Conservation (phyloP, 2,329 filamentous ascomycete genomes). For the Annulohypoxylon truncatum region DNA sequence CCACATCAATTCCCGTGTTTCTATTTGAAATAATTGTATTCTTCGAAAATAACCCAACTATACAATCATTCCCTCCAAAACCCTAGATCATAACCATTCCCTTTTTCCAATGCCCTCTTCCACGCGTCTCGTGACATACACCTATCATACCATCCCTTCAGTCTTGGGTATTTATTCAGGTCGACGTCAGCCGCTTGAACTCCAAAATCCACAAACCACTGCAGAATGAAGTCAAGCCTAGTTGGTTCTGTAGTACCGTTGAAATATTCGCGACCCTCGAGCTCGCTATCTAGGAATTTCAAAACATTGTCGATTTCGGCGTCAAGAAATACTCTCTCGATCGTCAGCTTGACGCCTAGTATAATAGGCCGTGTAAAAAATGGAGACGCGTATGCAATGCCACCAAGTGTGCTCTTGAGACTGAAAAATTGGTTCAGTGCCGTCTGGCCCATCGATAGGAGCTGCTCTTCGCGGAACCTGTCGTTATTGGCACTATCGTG, state of each 20-base stretch:
- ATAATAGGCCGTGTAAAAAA: conserved; percentile 37
- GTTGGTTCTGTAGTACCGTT: conserved; percentile 35
- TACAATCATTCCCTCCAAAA: conserved; percentile 7
- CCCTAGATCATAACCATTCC: conserved; percentile 34
- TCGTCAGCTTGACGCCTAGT: conserved; percentile 1
- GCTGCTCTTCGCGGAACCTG: conserved; percentile 35
- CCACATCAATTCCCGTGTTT: no score
- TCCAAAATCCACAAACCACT: conserved; percentile 37
- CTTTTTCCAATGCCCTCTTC: conserved; percentile 39
- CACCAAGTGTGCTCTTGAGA: conserved; percentile 16
- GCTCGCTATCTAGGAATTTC: conserved; percentile 35
- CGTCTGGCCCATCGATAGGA: conserved; percentile 27
- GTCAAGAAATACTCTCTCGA: neutral
- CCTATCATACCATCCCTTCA: conserved; percentile 35
- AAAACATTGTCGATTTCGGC: conserved; percentile 26
- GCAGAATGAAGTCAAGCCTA: conserved; percentile 39
- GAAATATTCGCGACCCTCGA: conserved; percentile 36
- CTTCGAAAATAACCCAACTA: neutral
- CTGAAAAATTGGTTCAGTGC: conserved; percentile 14
- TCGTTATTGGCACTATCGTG: conserved; percentile 30
- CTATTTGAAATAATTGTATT: neutral
- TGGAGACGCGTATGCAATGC: conserved; percentile 19
- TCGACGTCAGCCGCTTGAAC: neutral
- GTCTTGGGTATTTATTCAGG: conserved; percentile 28
- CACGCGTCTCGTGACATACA: conserved; percentile 37